Conservation (phyloP, 192 early-diverging fungal species). For the Coemansia sp. region DNA sequence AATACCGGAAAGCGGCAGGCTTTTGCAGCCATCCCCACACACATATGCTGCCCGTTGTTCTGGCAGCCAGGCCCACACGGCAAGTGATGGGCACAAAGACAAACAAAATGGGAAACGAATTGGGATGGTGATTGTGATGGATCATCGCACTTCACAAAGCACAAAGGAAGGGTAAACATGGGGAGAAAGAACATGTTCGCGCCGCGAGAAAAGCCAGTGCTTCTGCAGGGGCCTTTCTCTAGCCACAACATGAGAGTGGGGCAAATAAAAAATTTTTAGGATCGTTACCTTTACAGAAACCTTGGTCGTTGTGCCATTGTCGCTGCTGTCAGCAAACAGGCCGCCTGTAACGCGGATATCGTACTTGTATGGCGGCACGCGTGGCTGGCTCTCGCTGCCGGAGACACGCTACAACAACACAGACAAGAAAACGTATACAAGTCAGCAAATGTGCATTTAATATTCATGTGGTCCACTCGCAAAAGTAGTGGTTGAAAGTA, state of each 20-base stretch:
- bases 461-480: background rate
- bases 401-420: constrained; percentile 29
- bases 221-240: constrained; percentile 3
- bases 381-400: constrained; percentile 17
- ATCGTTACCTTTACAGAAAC: constrained; percentile 57
- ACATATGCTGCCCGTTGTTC: background rate
- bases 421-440: background rate
- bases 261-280: background rate
- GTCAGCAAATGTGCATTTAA: background rate
- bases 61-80: background rate
- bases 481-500: background rate
- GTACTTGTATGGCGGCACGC: constrained; percentile 51
- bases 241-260: constrained; percentile 6
- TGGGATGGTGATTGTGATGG: background rate
- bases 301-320: constrained; percentile 45
- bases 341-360: constrained; percentile 58
- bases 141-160: constrained; percentile 26
- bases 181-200: background rate
- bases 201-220: background rate
- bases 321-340: constrained; percentile 34
- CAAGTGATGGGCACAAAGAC: background rate
- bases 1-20: constrained; percentile 5
- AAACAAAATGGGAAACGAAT: background rate
- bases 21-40: background rate
- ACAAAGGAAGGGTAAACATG: constrained; percentile 20